These are phyloP conservation scores for Sphaceloma murrayae DNA, from an alignment of 2,329 filamentous ascomycete species.

Conservation along the genomic window DNA sequence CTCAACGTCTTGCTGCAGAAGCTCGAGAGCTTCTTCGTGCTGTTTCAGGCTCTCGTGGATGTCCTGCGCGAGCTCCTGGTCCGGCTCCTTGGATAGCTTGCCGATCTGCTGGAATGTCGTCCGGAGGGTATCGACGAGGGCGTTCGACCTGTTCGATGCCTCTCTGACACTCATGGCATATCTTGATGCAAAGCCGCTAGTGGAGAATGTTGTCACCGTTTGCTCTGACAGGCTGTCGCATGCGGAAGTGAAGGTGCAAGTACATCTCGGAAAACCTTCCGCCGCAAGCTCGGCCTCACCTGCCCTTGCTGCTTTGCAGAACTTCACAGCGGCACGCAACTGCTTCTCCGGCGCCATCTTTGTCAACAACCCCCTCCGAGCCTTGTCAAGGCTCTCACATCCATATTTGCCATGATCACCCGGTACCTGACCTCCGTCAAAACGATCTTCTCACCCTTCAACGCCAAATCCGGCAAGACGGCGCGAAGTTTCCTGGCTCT, in stretches of 20 bases:
- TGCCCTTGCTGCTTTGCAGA: not conserved
- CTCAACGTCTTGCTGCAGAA: conserved; percentile 67
- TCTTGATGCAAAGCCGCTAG: not conserved
- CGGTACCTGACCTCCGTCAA: conserved; percentile 77
- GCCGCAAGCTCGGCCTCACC: not conserved
- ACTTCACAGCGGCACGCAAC: not conserved
- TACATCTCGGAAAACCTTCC: not conserved
- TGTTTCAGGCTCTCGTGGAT: conserved; percentile 70
- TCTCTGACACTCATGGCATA: conserved; percentile 15
- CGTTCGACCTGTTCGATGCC: conserved; percentile 11
- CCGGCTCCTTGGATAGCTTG: conserved; percentile 48
- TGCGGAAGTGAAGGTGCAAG: no score
- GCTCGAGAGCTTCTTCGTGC: conserved; percentile 73
- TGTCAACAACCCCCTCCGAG: no score
- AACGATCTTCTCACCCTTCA: conserved; percentile 90
- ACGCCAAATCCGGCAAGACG: conserved; percentile 58
- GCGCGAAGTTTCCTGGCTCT: conserved; percentile 80
- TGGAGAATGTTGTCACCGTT: not conserved
- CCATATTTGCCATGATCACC: no score
- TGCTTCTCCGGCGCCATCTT: not conserved
- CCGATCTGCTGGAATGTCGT: conserved; percentile 46
- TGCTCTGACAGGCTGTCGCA: not conserved
- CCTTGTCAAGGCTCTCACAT: no score
- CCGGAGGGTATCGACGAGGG: conserved; percentile 46
- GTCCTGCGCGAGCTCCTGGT: conserved; percentile 65